These are phyloP conservation scores for Cyclocybe cylindracea DNA, from an alignment of 768 basidiomycete genomes.

Conservation along the genomic window DNA sequence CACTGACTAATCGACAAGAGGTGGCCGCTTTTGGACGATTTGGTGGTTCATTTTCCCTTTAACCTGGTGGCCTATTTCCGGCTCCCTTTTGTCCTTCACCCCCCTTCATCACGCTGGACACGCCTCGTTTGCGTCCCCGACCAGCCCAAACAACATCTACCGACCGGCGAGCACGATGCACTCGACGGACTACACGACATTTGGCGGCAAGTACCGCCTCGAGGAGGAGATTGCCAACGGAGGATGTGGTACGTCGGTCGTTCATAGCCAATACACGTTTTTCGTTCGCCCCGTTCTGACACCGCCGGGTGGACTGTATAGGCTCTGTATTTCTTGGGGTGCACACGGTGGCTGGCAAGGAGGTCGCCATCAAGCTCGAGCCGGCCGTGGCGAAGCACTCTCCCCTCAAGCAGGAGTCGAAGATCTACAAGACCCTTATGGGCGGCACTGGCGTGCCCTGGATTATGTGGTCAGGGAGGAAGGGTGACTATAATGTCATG, in stretches of 20 bases:
- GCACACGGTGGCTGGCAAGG: slow-evolving; percentile 80
- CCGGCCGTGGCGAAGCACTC: slow-evolving; percentile 60
- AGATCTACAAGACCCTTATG: slow-evolving; percentile 85
- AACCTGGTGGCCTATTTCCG: too few relatives aligned
- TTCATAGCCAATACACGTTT: not conserved
- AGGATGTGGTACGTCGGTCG: slow-evolving; percentile 62
- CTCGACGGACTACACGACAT: slow-evolving; percentile 34
- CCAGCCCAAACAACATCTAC: slow-evolving; percentile 3
- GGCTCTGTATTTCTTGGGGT: slow-evolving; percentile 79
- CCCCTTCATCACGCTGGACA: not conserved
- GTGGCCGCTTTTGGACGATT: too few relatives aligned
- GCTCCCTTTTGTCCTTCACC: not conserved
- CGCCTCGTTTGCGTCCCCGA: not conserved
- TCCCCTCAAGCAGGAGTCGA: slow-evolving; percentile 81
- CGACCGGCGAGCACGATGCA: not conserved
- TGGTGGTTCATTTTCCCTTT: too few relatives aligned
- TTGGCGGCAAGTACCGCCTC: slow-evolving; percentile 77
- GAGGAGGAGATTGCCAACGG: slow-evolving; percentile 81
- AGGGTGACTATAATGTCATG: slow-evolving; percentile 96
- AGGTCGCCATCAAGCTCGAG: slow-evolving; percentile 84
- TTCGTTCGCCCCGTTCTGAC: not conserved
- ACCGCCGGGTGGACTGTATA: slow-evolving; percentile 22
- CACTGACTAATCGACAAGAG: too few relatives aligned
- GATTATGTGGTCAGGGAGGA: slow-evolving; percentile 89
- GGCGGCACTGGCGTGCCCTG: slow-evolving; percentile 50